Percentiles rank a stretch among this genome's conserved stretches.
Evolutionary conservation across 179 eudicot genomes (phyloP).

Genomic region (Beta corolliflora): DNA sequence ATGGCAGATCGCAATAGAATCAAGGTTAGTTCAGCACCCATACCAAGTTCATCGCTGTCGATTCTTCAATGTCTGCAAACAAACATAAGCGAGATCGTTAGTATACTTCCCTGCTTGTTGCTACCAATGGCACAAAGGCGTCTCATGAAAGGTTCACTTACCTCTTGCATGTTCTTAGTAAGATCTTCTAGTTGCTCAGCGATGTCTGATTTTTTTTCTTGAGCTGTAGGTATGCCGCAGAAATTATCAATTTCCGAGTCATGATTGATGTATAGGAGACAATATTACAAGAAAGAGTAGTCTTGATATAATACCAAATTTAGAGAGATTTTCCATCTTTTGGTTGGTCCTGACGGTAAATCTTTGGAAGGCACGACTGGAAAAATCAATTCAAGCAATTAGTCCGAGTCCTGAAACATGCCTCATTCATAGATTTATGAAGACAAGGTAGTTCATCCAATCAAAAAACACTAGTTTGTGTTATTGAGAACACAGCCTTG

Average conservation of each 20-base stretch:
- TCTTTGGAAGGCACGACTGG: constrained; percentile 78
- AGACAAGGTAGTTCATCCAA: neutral
- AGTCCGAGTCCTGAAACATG: neutral
- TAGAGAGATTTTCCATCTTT: constrained; percentile 57
- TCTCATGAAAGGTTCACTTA: neutral
- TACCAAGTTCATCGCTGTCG: constrained; percentile 1
- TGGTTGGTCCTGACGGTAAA: constrained; percentile 86
- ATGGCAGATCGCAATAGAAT: neutral
- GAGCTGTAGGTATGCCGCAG: constrained; percentile 36
- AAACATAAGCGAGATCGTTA: neutral
- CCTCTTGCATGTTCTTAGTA: constrained; percentile 42
- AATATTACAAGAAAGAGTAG: neutral
- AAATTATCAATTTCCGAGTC: neutral
- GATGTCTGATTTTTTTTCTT: constrained; percentile 49
- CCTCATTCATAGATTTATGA: neutral
- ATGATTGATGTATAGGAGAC: neutral
- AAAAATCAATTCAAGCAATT: neutral
- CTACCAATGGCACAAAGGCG: neutral
- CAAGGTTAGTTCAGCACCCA: neutral
- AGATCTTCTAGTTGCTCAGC: constrained; percentile 53
- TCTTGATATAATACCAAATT: constrained; percentile 39
- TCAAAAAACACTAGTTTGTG: neutral
- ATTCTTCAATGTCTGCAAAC: constrained; percentile 31
- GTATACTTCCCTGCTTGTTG: too few relatives aligned
- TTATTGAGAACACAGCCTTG: neutral